These are phyloP conservation scores for Solanum pimpinellifolium DNA, from an alignment of 257 asterid genomes.

Conservation along the genomic window DNA sequence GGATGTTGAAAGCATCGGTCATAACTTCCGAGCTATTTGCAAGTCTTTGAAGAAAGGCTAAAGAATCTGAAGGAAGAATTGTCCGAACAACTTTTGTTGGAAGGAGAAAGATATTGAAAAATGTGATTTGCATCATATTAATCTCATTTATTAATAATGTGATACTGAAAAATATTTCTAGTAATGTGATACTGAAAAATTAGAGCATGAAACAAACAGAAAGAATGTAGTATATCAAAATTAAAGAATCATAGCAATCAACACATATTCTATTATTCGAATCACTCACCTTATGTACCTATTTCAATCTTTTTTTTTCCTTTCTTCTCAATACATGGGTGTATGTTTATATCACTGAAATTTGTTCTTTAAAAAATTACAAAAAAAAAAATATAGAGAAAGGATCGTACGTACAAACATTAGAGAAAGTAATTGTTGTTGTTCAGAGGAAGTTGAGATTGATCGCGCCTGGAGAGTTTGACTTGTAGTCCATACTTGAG, in stretches of 20 bases:
- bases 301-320: neutral
- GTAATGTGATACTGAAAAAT: neutral
- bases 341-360: neutral
- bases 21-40: neutral
- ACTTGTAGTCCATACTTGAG: conserved; percentile 80
- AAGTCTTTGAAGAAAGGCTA: neutral
- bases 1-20: neutral
- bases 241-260: neutral
- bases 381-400: neutral
- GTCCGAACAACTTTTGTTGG: neutral
- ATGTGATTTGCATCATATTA: neutral
- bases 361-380: neutral
- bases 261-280: neutral
- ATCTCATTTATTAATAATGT: neutral
- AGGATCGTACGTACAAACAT: neutral
- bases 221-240: neutral
- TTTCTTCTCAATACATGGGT: neutral
- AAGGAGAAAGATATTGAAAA: neutral
- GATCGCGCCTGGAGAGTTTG: conserved; percentile 34
- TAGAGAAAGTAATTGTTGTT: neutral
- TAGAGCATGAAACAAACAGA: neutral
- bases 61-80: neutral
- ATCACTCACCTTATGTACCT: neutral
- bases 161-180: neutral
- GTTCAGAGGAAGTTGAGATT: conserved; percentile 5